Percentiles rank a stretch among this genome's conserved stretches.
These are phyloP conservation scores for Puya raimondii DNA, from an alignment of 176 grass and related monocot genomes.

Conservation along the genomic window DNA sequence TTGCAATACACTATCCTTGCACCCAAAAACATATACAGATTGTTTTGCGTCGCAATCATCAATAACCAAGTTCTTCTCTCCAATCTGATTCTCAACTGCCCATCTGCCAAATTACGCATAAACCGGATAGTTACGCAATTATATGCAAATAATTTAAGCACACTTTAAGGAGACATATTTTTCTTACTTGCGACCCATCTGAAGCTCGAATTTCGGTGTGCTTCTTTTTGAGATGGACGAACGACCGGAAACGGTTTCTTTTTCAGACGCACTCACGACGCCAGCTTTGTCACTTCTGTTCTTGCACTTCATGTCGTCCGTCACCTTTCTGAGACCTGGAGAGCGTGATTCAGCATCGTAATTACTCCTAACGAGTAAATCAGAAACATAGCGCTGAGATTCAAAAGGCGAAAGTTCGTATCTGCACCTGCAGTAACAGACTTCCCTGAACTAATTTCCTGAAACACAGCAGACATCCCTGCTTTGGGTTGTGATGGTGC, in stretches of 20 bases:
- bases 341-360: neutral
- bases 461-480: conserved; percentile 49
- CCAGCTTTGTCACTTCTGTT: conserved; percentile 38
- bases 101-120: conserved; percentile 21
- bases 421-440: conserved; percentile 33
- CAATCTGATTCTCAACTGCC: conserved; percentile 44
- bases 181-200: conserved; percentile 57
- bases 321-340: conserved; percentile 47
- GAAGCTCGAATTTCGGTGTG: conserved; percentile 44
- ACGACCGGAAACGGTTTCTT: conserved; percentile 14
- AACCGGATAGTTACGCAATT: neutral
- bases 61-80: conserved; percentile 37
- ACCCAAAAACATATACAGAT: conserved; percentile 45
- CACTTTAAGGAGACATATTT: neutral
- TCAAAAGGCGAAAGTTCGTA: neutral
- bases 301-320: conserved; percentile 59
- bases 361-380: neutral
- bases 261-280: conserved; percentile 24
- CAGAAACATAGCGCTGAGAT: neutral
- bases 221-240: conserved; percentile 24
- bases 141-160: neutral
- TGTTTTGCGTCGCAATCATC: conserved; percentile 58
- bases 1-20: conserved; percentile 50
- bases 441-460: conserved; percentile 44
- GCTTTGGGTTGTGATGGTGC: conserved; percentile 28